Evolutionary conservation across 331 rosid genomes (phyloP).

Genomic region (Acacia pycnantha): DNA sequence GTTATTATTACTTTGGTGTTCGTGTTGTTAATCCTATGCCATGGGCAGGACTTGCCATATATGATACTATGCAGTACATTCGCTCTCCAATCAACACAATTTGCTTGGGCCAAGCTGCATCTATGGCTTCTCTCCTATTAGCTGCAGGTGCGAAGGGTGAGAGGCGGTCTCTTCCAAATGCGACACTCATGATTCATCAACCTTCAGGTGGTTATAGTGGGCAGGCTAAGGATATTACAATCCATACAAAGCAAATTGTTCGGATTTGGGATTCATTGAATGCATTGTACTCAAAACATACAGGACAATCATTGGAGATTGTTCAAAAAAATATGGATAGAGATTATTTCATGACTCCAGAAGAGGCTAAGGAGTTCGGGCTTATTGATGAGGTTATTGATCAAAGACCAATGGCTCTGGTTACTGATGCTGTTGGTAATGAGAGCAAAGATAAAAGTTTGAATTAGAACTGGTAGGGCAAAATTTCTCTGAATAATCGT

Average conservation of each 20-base stretch:
- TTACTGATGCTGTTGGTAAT: constrained; percentile 72
- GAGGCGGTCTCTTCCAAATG: constrained; percentile 93
- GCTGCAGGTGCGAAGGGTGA: constrained; percentile 94
- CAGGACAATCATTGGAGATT: constrained; percentile 60
- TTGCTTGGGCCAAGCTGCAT: constrained; percentile 97
- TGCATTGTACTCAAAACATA: constrained; percentile 72
- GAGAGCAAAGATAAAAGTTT: constrained; percentile 70
- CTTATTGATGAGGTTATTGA: constrained; percentile 92
- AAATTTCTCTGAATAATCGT: constrained; percentile 40
- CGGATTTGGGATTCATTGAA: constrained; percentile 82
- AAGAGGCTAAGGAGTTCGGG: constrained; percentile 90
- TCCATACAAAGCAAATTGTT: constrained; percentile 90
- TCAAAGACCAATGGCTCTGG: constrained; percentile 81
- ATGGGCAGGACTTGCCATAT: constrained; percentile 85
- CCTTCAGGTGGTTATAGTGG: constrained; percentile 96
- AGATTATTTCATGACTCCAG: constrained; percentile 82
- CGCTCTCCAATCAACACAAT: constrained; percentile 83
- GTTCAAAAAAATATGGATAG: constrained; percentile 85
- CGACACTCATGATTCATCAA: constrained; percentile 93
- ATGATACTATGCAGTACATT: constrained; percentile 97
- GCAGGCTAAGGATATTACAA: constrained; percentile 89
- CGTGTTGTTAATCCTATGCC: background rate
- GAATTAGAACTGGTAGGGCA: constrained; percentile 44
- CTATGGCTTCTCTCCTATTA: constrained; percentile 94
- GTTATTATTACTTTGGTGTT: background rate